Evolutionary conservation across 75 land plant species (phyloP).

Genomic region (Isoetes taiwanensis): DNA sequence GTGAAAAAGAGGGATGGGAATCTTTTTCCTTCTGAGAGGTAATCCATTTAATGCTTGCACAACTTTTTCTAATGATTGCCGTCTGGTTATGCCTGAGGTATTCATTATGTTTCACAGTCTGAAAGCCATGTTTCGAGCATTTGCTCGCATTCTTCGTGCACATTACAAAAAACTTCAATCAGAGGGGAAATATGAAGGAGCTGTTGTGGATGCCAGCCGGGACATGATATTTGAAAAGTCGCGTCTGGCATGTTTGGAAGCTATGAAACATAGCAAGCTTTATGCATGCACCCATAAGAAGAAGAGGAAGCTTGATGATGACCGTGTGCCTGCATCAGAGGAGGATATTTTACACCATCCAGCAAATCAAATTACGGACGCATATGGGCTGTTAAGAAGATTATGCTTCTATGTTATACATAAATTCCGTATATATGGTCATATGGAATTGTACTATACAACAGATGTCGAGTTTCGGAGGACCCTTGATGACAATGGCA

Average conservation of each 20-base stretch:
- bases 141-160: not conserved
- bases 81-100: not conserved
- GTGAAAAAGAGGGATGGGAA: not conserved
- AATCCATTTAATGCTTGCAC: not conserved
- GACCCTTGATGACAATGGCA: not conserved
- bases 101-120: not conserved
- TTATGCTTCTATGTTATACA: conserved; percentile 4
- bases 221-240: not conserved
- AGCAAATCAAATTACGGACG: conserved; percentile 1
- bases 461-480: not conserved
- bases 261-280: conserved; percentile 1
- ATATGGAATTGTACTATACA: conserved; percentile 2
- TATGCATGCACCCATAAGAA: not conserved
- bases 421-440: conserved; percentile 2
- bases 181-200: not conserved
- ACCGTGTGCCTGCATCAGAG: not conserved
- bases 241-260: conserved; percentile 1
- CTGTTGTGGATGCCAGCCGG: not conserved
- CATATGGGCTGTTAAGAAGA: conserved; percentile 4
- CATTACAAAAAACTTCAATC: conserved; percentile 1
- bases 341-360: conserved; percentile 1
- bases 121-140: not conserved
- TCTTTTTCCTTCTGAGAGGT: conserved; percentile 6
- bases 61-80: not conserved
- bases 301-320: conserved; percentile 1